These are phyloP conservation scores for Venturia effusa DNA, from an alignment of 2,329 filamentous ascomycete genomes.

Conservation along the genomic window DNA sequence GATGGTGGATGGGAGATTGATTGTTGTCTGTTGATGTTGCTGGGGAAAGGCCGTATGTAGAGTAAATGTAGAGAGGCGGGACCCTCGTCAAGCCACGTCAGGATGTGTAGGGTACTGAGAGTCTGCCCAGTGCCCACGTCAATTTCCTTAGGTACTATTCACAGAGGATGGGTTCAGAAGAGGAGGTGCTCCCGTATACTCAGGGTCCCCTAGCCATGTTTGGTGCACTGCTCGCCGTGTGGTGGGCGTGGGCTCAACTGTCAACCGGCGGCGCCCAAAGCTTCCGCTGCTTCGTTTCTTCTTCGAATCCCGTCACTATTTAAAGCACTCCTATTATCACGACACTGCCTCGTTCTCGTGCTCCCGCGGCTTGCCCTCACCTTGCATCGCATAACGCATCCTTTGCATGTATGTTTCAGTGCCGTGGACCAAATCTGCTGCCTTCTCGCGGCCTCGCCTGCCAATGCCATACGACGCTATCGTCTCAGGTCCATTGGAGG, in stretches of 20 bases:
- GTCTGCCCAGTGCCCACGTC: too few relatives aligned
- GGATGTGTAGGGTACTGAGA: not conserved
- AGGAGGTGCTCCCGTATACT: not conserved
- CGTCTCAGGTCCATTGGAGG: not conserved
- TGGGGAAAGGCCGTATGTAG: not conserved
- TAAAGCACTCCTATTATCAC: not conserved
- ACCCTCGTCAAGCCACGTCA: not conserved
- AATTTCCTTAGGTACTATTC: not conserved
- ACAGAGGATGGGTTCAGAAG: not conserved
- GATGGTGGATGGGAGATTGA: not conserved
- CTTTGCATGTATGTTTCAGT: not conserved
- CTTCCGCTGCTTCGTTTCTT: too few relatives aligned
- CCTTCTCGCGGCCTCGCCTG: not conserved
- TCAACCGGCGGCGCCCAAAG: not conserved
- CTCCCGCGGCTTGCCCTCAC: not conserved
- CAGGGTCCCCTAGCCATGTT: not conserved
- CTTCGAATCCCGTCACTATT: not conserved
- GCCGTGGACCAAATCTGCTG: not conserved
- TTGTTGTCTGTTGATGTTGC: not conserved
- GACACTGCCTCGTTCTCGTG: not conserved
- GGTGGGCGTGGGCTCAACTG: not conserved
- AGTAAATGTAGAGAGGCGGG: not conserved
- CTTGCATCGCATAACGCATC: not conserved
- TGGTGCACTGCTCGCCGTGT: not conserved
- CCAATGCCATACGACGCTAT: not conserved